A percentile compares a stretch with the other conserved stretches of the same genome.
These are phyloP conservation scores for Podospora didyma DNA, from an alignment of 495 filamentous ascomycete genomes.

Conservation along the genomic window DNA sequence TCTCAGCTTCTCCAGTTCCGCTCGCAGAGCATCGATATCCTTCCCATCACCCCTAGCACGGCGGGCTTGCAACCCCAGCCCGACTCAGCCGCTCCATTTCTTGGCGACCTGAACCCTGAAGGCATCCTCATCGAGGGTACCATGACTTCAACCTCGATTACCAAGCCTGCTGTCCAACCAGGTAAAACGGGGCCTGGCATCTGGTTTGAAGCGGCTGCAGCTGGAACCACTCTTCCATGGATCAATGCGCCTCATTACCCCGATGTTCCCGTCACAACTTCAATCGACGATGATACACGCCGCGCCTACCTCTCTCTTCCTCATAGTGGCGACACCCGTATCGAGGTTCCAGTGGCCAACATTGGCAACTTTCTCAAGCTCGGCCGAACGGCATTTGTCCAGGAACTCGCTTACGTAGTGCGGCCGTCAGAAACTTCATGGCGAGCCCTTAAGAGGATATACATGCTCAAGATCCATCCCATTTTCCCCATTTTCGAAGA, in stretches of 20 bases:
- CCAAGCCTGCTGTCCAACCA: conserved; percentile 31
- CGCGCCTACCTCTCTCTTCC: not conserved
- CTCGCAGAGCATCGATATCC: conserved; percentile 11
- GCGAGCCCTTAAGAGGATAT: conserved; percentile 34
- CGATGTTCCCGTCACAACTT: no score
- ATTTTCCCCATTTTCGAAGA: conserved; percentile 46
- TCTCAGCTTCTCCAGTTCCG: conserved; percentile 24
- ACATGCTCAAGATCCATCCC: conserved; percentile 43
- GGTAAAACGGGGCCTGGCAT: conserved; percentile 23
- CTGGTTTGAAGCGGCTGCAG: conserved; percentile 18
- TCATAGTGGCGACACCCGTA: not conserved
- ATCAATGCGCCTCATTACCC: no score
- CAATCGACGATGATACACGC: not conserved
- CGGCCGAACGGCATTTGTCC: conserved; percentile 1
- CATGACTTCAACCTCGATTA: conserved; percentile 33
- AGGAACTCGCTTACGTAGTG: conserved; percentile 17
- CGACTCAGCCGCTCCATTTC: conserved; percentile 34
- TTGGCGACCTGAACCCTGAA: conserved; percentile 53
- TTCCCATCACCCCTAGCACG: not conserved
- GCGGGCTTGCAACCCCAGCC: not conserved
- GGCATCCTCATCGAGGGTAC: conserved; percentile 45
- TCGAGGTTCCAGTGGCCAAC: not conserved
- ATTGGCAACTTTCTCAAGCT: conserved; percentile 4
- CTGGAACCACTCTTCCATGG: not conserved
- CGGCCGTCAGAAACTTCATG: conserved; percentile 34